phyloP scores from a whole-genome alignment of 108 stramenopile species.

The Cylindrotheca fusiformis region DNA sequence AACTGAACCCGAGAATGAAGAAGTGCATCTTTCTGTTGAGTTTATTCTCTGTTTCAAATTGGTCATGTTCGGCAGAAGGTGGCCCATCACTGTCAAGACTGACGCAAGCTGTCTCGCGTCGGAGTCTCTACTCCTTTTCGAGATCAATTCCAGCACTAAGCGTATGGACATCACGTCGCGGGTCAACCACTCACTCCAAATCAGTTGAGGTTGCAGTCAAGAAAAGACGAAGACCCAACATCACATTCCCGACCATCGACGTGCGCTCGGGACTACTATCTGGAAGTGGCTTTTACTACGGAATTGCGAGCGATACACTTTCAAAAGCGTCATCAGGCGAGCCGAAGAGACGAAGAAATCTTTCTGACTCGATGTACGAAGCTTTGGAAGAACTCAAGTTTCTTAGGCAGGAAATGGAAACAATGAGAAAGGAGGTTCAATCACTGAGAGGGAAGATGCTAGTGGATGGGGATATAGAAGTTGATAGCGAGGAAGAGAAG shows the following conservation, averaged over 20 bases:
- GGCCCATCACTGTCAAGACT: background rate
- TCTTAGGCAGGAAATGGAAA: slow-evolving; percentile 71
- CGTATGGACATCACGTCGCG: background rate
- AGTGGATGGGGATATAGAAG: slow-evolving; percentile 17
- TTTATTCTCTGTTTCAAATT: background rate
- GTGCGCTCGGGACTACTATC: background rate
- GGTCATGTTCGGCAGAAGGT: background rate
- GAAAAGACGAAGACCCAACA: background rate
- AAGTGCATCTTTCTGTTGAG: background rate
- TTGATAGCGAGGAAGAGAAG: slow-evolving; percentile 14
- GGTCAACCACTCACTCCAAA: background rate
- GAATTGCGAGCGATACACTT: slow-evolving; percentile 19
- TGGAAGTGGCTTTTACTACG: slow-evolving; percentile 32
- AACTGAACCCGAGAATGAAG: background rate
- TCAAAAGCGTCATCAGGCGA: slow-evolving; percentile 1
- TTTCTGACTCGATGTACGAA: slow-evolving; percentile 47
- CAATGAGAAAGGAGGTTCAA: slow-evolving; percentile 66
- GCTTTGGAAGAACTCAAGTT: slow-evolving; percentile 63
- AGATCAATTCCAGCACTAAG: slow-evolving; percentile 13
- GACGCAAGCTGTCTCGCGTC: slow-evolving; percentile 7
- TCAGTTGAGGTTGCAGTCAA: background rate
- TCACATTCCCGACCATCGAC: background rate
- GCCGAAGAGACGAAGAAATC: slow-evolving; percentile 10
- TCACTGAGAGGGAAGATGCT: slow-evolving; percentile 40
- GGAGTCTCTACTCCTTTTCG: slow-evolving; percentile 4